Percentiles rank a stretch among this genome's conserved stretches.
phyloP scores from a whole-genome alignment of 768 basidiomycete genomes.

The Leccinum imitatum region DNA sequence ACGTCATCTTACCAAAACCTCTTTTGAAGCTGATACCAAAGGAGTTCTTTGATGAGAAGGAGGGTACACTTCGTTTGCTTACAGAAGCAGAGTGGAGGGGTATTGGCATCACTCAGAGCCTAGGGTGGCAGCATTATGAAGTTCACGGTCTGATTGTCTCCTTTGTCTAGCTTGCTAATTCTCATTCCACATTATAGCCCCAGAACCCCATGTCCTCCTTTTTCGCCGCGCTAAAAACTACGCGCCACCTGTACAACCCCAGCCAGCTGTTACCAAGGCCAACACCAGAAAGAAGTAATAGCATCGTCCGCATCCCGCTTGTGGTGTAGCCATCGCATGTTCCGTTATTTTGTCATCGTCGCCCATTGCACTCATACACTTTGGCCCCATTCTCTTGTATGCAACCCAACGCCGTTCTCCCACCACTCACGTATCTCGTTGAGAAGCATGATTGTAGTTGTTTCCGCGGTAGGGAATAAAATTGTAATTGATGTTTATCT shows the following conservation, averaged over 20 bases:
- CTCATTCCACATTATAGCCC: slow-evolving; percentile 49
- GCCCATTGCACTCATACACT: slow-evolving; percentile 20
- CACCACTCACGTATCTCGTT: slow-evolving; percentile 7
- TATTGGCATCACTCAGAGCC: slow-evolving; percentile 93
- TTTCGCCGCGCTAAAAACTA: slow-evolving; percentile 82
- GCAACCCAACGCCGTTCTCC: slow-evolving; percentile 7
- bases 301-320: slow-evolving; percentile 7
- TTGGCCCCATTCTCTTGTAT: slow-evolving; percentile 13
- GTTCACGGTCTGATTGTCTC: slow-evolving; percentile 71
- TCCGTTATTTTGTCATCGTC: slow-evolving; percentile 22
- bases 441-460: slow-evolving; percentile 11
- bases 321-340: slow-evolving; percentile 22
- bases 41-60: slow-evolving; percentile 73
- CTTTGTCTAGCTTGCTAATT: not conserved
- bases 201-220: slow-evolving; percentile 91
- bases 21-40: slow-evolving; percentile 93
- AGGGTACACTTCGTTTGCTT: slow-evolving; percentile 78
- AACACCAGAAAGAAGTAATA: slow-evolving; percentile 45
- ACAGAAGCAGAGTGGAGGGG: slow-evolving; percentile 92
- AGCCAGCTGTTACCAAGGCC: slow-evolving; percentile 36
- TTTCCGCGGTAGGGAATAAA: slow-evolving; percentile 10
- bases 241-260: slow-evolving; percentile 50
- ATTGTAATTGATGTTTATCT: slow-evolving; percentile 11
- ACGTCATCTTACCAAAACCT: slow-evolving; percentile 95
- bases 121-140: slow-evolving; percentile 97